Evolutionary conservation across 176 grass and related monocot genomes (phyloP), one percentile per base, ranked within the genome.

Genomic region (Oryza meridionalis): DNA sequence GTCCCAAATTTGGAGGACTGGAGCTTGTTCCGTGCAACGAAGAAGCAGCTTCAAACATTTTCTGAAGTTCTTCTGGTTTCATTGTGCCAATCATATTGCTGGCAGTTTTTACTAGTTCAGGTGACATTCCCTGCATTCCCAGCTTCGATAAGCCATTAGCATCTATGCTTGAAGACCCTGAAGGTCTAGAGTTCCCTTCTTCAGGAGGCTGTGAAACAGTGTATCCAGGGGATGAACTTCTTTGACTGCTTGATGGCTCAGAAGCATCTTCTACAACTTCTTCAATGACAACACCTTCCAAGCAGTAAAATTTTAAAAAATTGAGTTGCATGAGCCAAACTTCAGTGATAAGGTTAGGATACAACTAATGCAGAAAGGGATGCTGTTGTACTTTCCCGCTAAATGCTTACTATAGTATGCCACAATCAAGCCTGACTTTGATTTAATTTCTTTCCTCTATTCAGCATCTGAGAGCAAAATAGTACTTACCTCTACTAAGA

Each of bases 21-120:
- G 91, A 72, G 22, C 68, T 82, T 47, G 79, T 90, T 43, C 50
- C 91, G 73, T 89, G 90, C 76, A 95, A 84, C 51, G 93, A 96
- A 77, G 91, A 94, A 88, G 91, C 91, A 29, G 77, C 85, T 85
- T 96, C 83, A 38, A 99, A 92, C 91, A 96, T 94, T 86, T 92
- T 92, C 82, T 96, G 91, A 73, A 96, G 89, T 75, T 99, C 96
- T 46, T 99, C 93, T 22, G 96, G 93, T 72, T 90, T 92, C 96
- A 99, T 99, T 21, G 86, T 88, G 82, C 88, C 76, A 33, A 99
- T 86, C 90, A 93, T 99, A 73, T 92, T 76, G 0, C 77, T 88
- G 73, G 96, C 93, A 55, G 86, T 92, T 94, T 96, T 95, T 25
- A 96, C 70, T 81, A 99, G 85, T 22, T 96, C 91, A 78, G 96